These are phyloP conservation scores for Peronosclerospora sorghi DNA, from an alignment of 352 stramenopile species.

Conservation along the genomic window DNA sequence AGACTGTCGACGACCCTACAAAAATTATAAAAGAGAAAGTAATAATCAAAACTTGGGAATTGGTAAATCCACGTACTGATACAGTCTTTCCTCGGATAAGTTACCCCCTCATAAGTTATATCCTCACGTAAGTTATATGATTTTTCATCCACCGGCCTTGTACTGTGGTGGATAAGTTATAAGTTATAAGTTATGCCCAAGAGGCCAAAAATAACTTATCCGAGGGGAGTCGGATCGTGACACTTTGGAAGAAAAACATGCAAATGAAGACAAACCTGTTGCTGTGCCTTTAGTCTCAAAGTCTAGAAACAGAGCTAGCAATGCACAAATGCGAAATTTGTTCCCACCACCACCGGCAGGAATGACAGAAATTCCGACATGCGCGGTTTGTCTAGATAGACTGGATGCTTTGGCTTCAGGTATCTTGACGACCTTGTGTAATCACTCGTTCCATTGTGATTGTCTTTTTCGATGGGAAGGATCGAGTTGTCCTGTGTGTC, in stretches of 20 bases:
- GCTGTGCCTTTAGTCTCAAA: constrained; percentile 3
- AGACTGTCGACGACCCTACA: too few relatives aligned
- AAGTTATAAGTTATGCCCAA: too few relatives aligned
- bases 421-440: constrained; percentile 95
- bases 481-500: constrained; percentile 92
- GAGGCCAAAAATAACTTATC: too few relatives aligned
- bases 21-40: too few relatives aligned
- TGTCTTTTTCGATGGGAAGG: constrained; percentile 93
- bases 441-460: constrained; percentile 96
- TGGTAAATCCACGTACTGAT: too few relatives aligned
- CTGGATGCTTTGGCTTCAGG: constrained; percentile 77
- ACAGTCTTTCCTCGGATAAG: too few relatives aligned
- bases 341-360: constrained; percentile 50
- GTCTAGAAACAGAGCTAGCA: constrained; percentile 18
- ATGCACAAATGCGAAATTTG: constrained; percentile 25
- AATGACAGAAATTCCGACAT: constrained; percentile 85
- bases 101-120: too few relatives aligned
- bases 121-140: too few relatives aligned
- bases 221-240: constrained; percentile 11
- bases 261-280: constrained; percentile 3
- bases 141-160: too few relatives aligned
- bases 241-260: constrained; percentile 15
- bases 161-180: too few relatives aligned
- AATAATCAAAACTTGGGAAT: too few relatives aligned
- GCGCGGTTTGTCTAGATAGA: constrained; percentile 86